Evolutionary conservation across 768 basidiomycete genomes (phyloP).

Genomic region (Pulveroboletus sp.): DNA sequence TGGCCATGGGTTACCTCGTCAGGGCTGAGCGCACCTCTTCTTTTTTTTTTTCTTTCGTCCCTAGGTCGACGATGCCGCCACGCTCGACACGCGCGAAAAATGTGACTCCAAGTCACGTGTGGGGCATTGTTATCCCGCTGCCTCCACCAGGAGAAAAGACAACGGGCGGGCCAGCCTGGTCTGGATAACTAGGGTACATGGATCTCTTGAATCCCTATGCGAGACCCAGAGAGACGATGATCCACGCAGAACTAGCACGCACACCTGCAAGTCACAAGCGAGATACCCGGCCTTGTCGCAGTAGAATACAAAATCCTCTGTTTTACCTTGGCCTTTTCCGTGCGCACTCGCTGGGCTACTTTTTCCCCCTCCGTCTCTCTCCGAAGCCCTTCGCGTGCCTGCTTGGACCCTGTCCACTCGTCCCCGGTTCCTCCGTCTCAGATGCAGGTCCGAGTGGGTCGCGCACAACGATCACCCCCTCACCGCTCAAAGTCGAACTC

Average conservation of each 20-base stretch:
- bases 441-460: constrained; percentile 32
- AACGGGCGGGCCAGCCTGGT: too few species aligned
- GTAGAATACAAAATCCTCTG: background rate
- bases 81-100: constrained; percentile 1
- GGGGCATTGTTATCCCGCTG: too few species aligned
- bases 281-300: background rate
- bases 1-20: constrained; percentile 18
- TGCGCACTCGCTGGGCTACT: background rate
- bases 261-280: background rate
- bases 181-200: too few species aligned
- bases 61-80: background rate
- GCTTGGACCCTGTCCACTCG: background rate
- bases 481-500: constrained; percentile 1
- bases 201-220: background rate
- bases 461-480: constrained; percentile 14
- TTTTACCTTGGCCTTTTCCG: background rate
- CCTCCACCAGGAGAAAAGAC: too few species aligned
- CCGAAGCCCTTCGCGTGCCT: constrained; percentile 26
- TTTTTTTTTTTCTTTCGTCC: background rate
- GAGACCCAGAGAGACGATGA: background rate
- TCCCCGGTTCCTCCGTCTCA: constrained; percentile 3
- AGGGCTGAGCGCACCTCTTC: too few species aligned
- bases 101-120: constrained; percentile 16
- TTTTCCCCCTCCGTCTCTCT: constrained; percentile 18
- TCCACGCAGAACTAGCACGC: background rate